Base-by-base conservation (phyloP, 2,329 filamentous ascomycete species). In the Phaeosphaeria sp. region DNA sequence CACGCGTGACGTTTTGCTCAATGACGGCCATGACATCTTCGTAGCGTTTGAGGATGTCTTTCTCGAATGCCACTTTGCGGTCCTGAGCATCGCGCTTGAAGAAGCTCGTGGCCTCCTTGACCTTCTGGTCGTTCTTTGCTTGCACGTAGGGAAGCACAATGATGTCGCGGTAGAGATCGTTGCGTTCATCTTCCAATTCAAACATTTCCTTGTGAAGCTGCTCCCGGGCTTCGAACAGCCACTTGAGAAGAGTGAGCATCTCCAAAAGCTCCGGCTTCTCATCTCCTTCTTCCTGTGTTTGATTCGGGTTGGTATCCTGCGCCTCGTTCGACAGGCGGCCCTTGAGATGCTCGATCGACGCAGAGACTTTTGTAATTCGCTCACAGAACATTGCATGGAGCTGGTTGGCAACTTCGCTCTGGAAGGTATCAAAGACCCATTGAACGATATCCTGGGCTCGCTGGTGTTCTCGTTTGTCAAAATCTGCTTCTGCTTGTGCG, bases 181-280 rank as follows among this genome's bases (percentile, higher is more conserved):
- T 95, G 51, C 93, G 90, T 74, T 93, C 91, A 20, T 88, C 89
- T 33, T 97, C 86, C 11, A 98, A 81, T 67, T 96, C 91, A 72
- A 92, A 97, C 52, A 94, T 86, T 68, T 92, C 91, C 44, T 91
- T 89, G 78, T 98, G 90, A 8, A 98, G 83, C 47, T 86, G 84
- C 78, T 99, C 95, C n/a, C 93, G 89, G 1, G 91, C 90, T 75
- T 99, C 95, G 68, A 97, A 98, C 8, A 98, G 88, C 93, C 95
- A 98, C 72, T 98, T 99, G 15, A 98, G 83, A 48, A 97, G 86
- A 0, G 94, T 98, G 13, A 99, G 83, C 78, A 97, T 96, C 77
- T 99, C 95, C 2, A 98, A 82, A 0, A 98, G 84, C 77, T 99
- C 95, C 0, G 95, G 95, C 73, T 93, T 89, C 75, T 97, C 94